Base-by-base conservation (phyloP, 148 eudicot genomes). In the Cornus controversa region DNA sequence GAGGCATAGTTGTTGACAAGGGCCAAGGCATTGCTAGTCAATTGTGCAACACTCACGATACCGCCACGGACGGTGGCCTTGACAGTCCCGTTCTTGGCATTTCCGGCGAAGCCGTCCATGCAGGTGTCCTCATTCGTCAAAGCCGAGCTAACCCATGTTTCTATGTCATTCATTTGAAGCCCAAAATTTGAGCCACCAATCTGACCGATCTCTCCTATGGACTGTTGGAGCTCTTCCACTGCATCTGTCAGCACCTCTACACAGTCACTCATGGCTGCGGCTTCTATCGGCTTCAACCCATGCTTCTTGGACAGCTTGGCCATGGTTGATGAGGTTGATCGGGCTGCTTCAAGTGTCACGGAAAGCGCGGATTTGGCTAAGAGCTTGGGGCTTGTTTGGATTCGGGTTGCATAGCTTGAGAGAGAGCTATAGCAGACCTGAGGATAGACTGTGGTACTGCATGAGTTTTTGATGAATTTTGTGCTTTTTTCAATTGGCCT, bases 121-220 rank as follows among this genome's bases (percentile, higher is more conserved):
- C 88, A 86, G 9, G 86, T 79, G 2, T 76, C 84, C 4, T 78
- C 84, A 58, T 83, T 77, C 13, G 88, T 86, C 42, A 83, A 9
- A 0, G 88, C 88, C 0, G 88, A 78, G 58, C 88, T 86, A 0
- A 85, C 84, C 88, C 88, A 86, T 0, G 88, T 86, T 18, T 83
- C 77, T 20, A 83, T 78, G 40, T 83, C 80, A 24, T 75, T 86
- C 23, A 78, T 72, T 34, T 53, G 14, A 63, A 75, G 22, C 34
- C n/a, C 71, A 29, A 75, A 65, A 15, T 23, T 50, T 13, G 28
- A 4, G n/a, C 78, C 26, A 20, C 42, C 3, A 66, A 20, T 18
- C 16, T 10, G 15, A 7, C 65, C 54, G 77, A 85, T 74, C 67
- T 77, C 79, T n/a, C 66, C 53, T 1, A 82, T 24, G 23, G 85